Conservation (phyloP, 2,329 filamentous ascomycete species). For the Teratosphaeria zuluensis region DNA sequence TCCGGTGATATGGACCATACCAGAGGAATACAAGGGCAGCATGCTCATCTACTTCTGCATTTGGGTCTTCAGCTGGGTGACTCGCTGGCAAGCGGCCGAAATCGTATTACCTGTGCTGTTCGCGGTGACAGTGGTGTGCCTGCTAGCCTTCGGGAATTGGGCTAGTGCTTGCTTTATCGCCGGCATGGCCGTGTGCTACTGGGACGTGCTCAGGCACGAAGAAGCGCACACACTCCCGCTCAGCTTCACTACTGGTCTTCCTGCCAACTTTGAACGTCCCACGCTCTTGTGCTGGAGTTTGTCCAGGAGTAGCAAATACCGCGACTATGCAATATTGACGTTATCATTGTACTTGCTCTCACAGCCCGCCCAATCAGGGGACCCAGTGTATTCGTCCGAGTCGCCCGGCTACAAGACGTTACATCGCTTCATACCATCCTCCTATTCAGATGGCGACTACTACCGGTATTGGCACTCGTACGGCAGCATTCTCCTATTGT, state of each 20-base stretch:
- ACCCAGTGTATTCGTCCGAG: not conserved
- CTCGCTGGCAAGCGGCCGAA: not conserved
- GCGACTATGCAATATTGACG: not conserved
- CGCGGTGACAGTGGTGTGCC: not conserved
- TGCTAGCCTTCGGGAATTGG: not conserved
- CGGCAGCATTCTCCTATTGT: not conserved
- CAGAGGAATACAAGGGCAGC: conserved; percentile 54
- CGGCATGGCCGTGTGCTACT: not conserved
- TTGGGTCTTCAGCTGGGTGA: conserved; percentile 36
- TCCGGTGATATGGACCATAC: conserved; percentile 49
- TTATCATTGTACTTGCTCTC: not conserved
- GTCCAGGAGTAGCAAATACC: not conserved
- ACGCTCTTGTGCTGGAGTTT: not conserved
- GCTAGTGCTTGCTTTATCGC: not conserved
- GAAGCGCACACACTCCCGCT: not conserved
- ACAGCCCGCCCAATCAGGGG: not conserved
- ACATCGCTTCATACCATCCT: not conserved
- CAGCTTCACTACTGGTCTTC: not conserved
- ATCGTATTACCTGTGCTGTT: not conserved
- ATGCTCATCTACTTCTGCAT: conserved; percentile 51
- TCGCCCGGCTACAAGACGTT: not conserved
- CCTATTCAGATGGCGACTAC: not conserved
- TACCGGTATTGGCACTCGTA: not conserved
- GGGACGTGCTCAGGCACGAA: not conserved
- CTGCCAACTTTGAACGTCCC: not conserved